Evolutionary conservation across 768 basidiomycete genomes (phyloP), one percentile per base, ranked within the genome.

Genomic region (Mycena maculata): DNA sequence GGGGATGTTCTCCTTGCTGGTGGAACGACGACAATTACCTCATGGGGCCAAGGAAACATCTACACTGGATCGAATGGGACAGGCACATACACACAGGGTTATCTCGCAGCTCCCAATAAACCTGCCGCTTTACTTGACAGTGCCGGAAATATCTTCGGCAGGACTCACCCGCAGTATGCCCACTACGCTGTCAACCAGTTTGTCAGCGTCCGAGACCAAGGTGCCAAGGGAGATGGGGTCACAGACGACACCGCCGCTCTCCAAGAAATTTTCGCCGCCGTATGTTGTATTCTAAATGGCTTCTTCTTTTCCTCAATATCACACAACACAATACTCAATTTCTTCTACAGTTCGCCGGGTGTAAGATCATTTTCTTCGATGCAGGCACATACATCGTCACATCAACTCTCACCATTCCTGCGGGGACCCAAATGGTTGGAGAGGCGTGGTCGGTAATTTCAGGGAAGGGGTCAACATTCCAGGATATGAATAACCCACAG

Each of bases 11-110:
- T 91, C 9, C 84, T 92, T 18, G 73, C 77, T 22, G 92, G 92
- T 25, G 89, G 88, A 27, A 87, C 86, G 2, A 87, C 73, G 20
- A 87, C 85, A 0, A 90, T 92, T 70, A 73, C 79, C 0, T 86
- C 89, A 13, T 94, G 93, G 93, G 92, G 82, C 2, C 92, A 94
- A 76, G 93, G 93, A 33, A 91, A 93, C 65, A 82, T 91, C 30
- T 94, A 85, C 75, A 80, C 76, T 2, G 91, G 92, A 18, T 78
- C 84, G 6, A 81, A 79, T 63, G 69, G 81, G 4, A 64, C 71
- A 1, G 80, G 80, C 3, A 75, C 49, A 9, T 93, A 87, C 74
- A 81, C 79, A 3, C 85, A 92, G 76, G 86, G 82, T 6, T 72
- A 73, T 30, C 83, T 92, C 30, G 63, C 78, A 3, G 76, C 81